phyloP scores from a whole-genome alignment of 768 basidiomycete species.

The Mrakia hoshinonis region DNA sequence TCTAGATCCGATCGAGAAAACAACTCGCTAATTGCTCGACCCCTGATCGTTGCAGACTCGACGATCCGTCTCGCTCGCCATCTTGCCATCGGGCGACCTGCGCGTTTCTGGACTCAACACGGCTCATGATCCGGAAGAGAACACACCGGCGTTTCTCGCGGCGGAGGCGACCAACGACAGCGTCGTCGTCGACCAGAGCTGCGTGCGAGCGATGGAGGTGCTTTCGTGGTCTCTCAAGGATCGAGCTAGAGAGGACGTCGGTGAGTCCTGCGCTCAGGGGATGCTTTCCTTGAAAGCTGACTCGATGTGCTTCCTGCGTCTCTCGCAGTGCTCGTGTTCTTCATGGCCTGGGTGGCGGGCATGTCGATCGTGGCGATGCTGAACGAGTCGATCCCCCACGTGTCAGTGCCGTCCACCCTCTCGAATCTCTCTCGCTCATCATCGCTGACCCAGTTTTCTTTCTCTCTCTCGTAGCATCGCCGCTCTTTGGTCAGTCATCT shows the following conservation, averaged over 20 bases:
- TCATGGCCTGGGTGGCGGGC: conserved; percentile 10
- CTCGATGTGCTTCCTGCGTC: neutral
- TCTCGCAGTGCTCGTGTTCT: conserved; percentile 1
- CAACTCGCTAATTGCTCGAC: neutral
- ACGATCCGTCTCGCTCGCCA: neutral
- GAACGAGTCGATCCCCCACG: conserved; percentile 75
- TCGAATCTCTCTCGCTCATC: no score
- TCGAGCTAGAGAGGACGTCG: neutral
- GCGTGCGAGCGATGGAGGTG: neutral
- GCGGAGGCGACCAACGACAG: neutral
- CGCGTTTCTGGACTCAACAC: neutral
- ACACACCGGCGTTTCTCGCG: neutral
- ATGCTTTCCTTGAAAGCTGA: neutral
- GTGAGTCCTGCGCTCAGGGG: neutral
- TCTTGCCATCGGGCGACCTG: neutral
- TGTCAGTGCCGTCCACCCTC: conserved; percentile 38
- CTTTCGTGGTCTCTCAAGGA: neutral
- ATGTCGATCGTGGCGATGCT: conserved; percentile 38
- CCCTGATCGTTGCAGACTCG: neutral
- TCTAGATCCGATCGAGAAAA: neutral
- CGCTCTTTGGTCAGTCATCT: neutral
- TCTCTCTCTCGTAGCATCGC: neutral
- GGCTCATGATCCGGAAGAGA: neutral
- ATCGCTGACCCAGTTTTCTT: neutral
- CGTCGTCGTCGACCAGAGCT: conserved; percentile 1